These are phyloP conservation scores for Paraphaeosphaeria sporulosa DNA, from an alignment of 2,329 filamentous ascomycete species.

Conservation along the genomic window DNA sequence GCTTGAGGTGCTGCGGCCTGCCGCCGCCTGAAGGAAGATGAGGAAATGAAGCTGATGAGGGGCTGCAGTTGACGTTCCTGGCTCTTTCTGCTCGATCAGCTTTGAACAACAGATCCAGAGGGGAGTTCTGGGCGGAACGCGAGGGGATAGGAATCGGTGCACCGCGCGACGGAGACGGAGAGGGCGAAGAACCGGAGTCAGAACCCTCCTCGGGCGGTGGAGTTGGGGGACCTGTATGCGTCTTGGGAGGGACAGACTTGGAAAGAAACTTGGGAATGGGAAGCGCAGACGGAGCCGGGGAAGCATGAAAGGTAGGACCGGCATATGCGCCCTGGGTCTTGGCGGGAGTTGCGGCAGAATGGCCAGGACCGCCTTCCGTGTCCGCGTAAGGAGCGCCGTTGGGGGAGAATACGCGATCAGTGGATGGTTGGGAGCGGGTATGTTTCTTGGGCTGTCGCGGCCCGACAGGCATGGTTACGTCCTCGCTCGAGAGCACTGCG, in stretches of 20 bases:
- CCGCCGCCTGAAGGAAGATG: constrained; percentile 28
- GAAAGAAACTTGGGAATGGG: constrained; percentile 90
- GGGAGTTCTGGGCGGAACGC: constrained; percentile 68
- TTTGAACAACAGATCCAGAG: constrained; percentile 88
- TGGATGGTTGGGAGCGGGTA: constrained; percentile 36
- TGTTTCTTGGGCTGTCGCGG: constrained; percentile 42
- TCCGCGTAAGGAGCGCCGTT: constrained; percentile 35
- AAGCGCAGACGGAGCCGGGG: constrained; percentile 86
- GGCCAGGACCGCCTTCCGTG: constrained; percentile 30
- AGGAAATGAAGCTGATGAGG: constrained; percentile 29
- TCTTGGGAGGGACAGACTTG: constrained; percentile 71
- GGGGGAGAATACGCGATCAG: constrained; percentile 37
- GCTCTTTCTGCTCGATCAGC: constrained; percentile 83
- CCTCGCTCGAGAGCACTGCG: constrained; percentile 39
- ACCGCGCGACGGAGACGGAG: constrained; percentile 62
- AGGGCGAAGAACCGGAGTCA: constrained; percentile 52
- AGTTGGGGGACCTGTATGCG: constrained; percentile 55
- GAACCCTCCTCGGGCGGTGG: constrained; percentile 56
- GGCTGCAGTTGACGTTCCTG: constrained; percentile 59
- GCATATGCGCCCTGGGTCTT: constrained; percentile 72
- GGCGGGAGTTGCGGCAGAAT: constrained; percentile 39
- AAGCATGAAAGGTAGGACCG: constrained; percentile 92
- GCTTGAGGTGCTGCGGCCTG: constrained; percentile 47
- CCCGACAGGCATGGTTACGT: constrained; percentile 31
- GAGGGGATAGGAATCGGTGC: constrained; percentile 48